Conservation (phyloP, 2,329 filamentous ascomycete species). For the Massarina eburnea region DNA sequence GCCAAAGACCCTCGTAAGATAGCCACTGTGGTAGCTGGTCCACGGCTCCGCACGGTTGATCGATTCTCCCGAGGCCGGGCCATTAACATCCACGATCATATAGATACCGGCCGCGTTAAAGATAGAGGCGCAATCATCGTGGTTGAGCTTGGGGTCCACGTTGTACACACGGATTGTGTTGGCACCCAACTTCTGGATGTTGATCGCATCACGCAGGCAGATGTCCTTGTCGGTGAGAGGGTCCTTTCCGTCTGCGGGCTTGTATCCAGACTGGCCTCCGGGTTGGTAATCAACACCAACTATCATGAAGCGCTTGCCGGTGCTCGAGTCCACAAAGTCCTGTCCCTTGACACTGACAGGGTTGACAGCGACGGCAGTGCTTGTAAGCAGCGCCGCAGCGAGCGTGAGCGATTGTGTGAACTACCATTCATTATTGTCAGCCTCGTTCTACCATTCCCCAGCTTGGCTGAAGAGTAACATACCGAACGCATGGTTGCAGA, state of each 20-base stretch:
- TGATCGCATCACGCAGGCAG: conserved; percentile 64
- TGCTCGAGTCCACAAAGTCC: conserved; percentile 63
- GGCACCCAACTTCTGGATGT: conserved; percentile 65
- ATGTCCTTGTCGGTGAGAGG: conserved; percentile 59
- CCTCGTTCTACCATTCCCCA: neutral
- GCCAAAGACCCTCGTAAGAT: conserved; percentile 61
- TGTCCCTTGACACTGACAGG: conserved; percentile 60
- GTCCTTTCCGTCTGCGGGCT: conserved; percentile 52
- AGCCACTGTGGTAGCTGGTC: conserved; percentile 57
- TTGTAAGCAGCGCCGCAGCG: conserved; percentile 37
- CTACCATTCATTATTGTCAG: conserved; percentile 12
- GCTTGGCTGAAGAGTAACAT: neutral
- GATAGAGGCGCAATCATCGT: conserved; percentile 64
- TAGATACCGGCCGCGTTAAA: conserved; percentile 69
- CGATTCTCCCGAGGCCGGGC: conserved; percentile 57
- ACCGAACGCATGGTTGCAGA: conserved; percentile 1
- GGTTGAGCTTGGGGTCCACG: conserved; percentile 60
- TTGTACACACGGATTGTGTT: conserved; percentile 70
- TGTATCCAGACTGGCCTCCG: conserved; percentile 61
- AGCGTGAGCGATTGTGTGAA: conserved; percentile 30
- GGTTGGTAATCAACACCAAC: conserved; percentile 64
- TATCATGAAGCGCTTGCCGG: conserved; percentile 62
- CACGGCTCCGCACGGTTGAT: conserved; percentile 59
- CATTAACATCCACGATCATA: conserved; percentile 67
- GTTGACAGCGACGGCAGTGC: conserved; percentile 55